Percentiles rank a stretch among this genome's conserved stretches.
These are phyloP conservation scores for Beauveria brongniartii DNA, from an alignment of 2,329 filamentous ascomycete species.

Conservation along the genomic window DNA sequence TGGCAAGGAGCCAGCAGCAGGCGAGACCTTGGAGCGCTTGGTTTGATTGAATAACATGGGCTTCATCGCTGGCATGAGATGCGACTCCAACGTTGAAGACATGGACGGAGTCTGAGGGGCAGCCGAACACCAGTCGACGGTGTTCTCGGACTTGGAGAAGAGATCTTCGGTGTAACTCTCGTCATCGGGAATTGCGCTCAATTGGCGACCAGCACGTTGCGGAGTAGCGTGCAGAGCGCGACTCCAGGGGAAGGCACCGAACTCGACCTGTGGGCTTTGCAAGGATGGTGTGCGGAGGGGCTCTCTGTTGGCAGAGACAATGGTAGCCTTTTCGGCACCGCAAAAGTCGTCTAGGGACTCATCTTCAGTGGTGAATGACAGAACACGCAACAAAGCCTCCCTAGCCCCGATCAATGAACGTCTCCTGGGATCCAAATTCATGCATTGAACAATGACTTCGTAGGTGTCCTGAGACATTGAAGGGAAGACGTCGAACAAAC, in stretches of 20 bases:
- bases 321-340: conserved; percentile 65
- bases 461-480: conserved; percentile 98
- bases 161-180: conserved; percentile 77
- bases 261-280: conserved; percentile 74
- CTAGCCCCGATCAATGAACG: conserved; percentile 73
- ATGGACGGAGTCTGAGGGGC: conserved; percentile 72
- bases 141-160: conserved; percentile 69
- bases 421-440: conserved; percentile 85
- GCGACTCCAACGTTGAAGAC: conserved; percentile 77
- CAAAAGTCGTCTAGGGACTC: conserved; percentile 92
- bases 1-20: conserved; percentile 62
- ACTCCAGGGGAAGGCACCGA: conserved; percentile 88
- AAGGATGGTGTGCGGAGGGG: conserved; percentile 93
- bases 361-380: conserved; percentile 90
- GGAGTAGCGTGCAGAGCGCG: conserved; percentile 76
- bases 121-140: conserved; percentile 69
- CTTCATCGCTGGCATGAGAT: conserved; percentile 71
- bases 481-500: conserved; percentile 94
- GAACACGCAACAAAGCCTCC: conserved; percentile 66
- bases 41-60: conserved; percentile 52
- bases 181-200: conserved; percentile 78
- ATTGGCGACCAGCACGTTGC: conserved; percentile 64
- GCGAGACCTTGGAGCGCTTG: conserved; percentile 38
- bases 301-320: conserved; percentile 84
- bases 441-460: conserved; percentile 82